A percentile compares a stretch with the other conserved stretches of the same genome.
Evolutionary conservation across 768 basidiomycete species (phyloP).

Genomic region (Lentinus tigrinus): DNA sequence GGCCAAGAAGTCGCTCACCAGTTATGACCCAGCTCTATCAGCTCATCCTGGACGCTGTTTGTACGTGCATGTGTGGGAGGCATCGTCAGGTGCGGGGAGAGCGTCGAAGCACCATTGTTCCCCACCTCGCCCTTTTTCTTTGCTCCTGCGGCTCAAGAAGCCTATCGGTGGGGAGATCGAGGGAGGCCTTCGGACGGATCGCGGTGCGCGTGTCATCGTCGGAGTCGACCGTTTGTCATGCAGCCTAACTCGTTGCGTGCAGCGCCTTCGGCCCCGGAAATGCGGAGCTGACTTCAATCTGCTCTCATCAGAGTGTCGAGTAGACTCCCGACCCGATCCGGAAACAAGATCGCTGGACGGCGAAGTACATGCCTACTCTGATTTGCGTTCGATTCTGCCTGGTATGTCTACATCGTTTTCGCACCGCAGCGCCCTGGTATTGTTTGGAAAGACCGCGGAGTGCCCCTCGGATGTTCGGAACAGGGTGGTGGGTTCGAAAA

Average conservation of each 20-base stretch:
- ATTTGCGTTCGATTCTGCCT: not conserved
- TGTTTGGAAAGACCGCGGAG: not conserved
- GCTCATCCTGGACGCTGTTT: slow-evolving; percentile 5
- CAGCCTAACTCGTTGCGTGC: not conserved
- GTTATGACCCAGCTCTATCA: slow-evolving; percentile 12
- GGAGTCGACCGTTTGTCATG: not conserved
- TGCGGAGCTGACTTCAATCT: not conserved
- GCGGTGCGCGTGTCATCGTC: not conserved
- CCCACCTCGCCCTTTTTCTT: not conserved
- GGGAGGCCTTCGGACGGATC: not conserved
- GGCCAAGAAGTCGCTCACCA: slow-evolving; percentile 10
- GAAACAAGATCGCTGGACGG: not conserved
- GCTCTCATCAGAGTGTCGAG: not conserved
- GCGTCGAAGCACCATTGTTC: not conserved
- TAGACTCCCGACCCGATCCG: not conserved
- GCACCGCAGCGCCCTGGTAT: not conserved
- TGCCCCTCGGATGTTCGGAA: not conserved
- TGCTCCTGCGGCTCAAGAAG: not conserved
- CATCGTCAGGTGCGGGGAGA: not conserved
- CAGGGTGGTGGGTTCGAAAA: not conserved
- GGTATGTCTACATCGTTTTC: too few relatives aligned
- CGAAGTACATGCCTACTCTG: not conserved
- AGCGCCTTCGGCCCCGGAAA: not conserved
- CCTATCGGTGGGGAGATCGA: not conserved
- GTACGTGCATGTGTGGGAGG: slow-evolving; percentile 1